phyloP scores from a whole-genome alignment of 208 protist genomes.

The Crithidia thermophila region DNA sequence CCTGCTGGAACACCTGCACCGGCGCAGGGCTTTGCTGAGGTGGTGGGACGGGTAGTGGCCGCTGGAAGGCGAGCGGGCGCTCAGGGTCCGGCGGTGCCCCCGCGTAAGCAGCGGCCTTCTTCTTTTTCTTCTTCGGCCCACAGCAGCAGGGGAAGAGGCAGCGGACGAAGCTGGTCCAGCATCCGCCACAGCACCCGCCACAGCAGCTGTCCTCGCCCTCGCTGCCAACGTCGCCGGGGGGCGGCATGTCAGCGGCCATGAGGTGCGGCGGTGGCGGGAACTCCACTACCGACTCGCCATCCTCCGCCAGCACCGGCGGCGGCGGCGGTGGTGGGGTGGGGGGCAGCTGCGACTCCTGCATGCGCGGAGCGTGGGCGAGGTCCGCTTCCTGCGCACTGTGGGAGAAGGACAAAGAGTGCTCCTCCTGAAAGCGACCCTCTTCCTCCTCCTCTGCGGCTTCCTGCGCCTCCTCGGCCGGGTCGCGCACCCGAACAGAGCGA shows the following conservation, averaged over 20 bases:
- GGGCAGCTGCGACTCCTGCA: neutral
- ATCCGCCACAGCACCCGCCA: conserved; percentile 27
- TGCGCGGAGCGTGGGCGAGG: no score
- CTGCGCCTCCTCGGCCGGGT: neutral
- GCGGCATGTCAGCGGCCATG: conserved; percentile 56
- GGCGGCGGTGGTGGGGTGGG: conserved; percentile 9
- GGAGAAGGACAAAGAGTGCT: no score
- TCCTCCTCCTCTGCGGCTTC: neutral
- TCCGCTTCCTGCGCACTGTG: neutral
- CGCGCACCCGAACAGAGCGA: conserved; percentile 16
- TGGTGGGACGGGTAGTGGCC: neutral
- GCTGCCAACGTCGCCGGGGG: conserved; percentile 28
- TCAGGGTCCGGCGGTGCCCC: neutral
- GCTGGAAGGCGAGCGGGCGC: conserved; percentile 21
- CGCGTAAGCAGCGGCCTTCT: no score
- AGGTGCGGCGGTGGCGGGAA: conserved; percentile 67
- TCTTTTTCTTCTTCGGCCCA: conserved; percentile 11
- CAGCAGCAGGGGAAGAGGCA: conserved; percentile 51
- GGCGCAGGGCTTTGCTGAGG: neutral
- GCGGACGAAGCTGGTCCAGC: conserved; percentile 28
- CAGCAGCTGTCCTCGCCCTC: conserved; percentile 33
- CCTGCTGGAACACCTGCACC: conserved; percentile 8
- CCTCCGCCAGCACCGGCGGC: conserved; percentile 2
- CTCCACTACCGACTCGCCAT: conserved; percentile 45
- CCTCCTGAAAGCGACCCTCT: no score